Conservation (phyloP, 768 basidiomycete genomes). For the Pleurotus djamor region DNA sequence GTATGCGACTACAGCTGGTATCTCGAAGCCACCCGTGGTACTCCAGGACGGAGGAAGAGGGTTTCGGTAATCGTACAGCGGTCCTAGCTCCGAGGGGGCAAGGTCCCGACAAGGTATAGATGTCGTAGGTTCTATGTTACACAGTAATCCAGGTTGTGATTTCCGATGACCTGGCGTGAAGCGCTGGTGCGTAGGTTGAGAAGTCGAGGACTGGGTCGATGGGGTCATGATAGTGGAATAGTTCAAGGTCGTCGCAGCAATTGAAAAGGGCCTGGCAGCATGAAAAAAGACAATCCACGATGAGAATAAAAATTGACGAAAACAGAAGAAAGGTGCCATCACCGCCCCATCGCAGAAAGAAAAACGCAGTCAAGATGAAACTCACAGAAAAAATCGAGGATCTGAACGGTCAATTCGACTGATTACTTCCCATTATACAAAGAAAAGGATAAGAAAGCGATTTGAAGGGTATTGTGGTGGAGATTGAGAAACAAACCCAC, state of each 20-base stretch:
- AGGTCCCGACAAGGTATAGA: background rate
- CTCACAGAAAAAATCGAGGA: constrained; percentile 6
- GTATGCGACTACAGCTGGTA: background rate
- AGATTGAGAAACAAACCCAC: constrained; percentile 8
- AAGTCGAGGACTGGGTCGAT: background rate
- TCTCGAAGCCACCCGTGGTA: constrained; percentile 9
- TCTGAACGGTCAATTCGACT: constrained; percentile 4
- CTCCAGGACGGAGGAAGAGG: constrained; percentile 7
- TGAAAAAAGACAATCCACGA: background rate
- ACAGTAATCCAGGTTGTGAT: background rate
- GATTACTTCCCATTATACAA: constrained; percentile 5
- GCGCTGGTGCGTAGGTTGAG: constrained; percentile 4
- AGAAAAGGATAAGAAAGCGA: constrained; percentile 1
- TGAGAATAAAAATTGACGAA: constrained; percentile 2
- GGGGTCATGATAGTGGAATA: constrained; percentile 6
- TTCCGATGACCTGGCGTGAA: constrained; percentile 6
- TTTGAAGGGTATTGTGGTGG: background rate
- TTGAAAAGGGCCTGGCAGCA: background rate
- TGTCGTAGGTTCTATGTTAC: constrained; percentile 1
- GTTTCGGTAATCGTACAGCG: background rate
- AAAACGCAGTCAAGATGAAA: background rate
- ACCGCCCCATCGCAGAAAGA: constrained; percentile 2
- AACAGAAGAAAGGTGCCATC: constrained; percentile 1
- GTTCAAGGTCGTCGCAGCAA: constrained; percentile 5
- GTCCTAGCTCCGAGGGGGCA: background rate